These are phyloP conservation scores for Rostrohypoxylon terebratum DNA, from an alignment of 495 filamentous ascomycete genomes.

Conservation along the genomic window DNA sequence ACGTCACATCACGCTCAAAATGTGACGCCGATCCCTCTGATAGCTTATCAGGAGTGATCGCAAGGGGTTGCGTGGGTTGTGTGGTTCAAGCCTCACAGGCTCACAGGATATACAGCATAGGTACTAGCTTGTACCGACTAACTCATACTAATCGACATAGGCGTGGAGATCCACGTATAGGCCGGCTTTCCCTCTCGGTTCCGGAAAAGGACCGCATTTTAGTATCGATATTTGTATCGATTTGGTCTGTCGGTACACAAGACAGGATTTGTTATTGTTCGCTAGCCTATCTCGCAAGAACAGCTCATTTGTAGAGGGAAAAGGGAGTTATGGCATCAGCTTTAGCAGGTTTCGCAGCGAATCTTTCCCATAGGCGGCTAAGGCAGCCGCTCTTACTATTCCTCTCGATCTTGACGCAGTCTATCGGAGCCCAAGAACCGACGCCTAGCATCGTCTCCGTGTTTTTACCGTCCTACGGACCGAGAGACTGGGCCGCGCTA, in stretches of 20 bases:
- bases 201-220: background rate
- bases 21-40: slow-evolving; percentile 10
- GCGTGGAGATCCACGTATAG: background rate
- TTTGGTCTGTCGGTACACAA: background rate
- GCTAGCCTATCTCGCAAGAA: background rate
- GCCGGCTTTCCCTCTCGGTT: background rate
- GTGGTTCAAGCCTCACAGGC: slow-evolving; percentile 9
- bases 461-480: slow-evolving; percentile 50
- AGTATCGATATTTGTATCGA: background rate
- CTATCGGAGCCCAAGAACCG: slow-evolving; percentile 21
- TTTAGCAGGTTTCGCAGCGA: background rate
- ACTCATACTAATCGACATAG: background rate
- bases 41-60: slow-evolving; percentile 2
- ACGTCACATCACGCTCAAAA: background rate
- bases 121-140: background rate
- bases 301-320: background rate
- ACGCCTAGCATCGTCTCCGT: slow-evolving; percentile 50
- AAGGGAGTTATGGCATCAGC: slow-evolving; percentile 2
- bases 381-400: background rate
- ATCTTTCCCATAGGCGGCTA: slow-evolving; percentile 4
- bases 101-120: too few relatives aligned
- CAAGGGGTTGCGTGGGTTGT: slow-evolving; percentile 1
- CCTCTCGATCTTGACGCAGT: slow-evolving; percentile 14
- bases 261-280: background rate
- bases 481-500: slow-evolving; percentile 47